A percentile compares a stretch with the other conserved stretches of the same genome.
These are phyloP conservation scores for Plasmodium ovale DNA, from an alignment of 169 alveolate species.

Conservation along the genomic window DNA sequence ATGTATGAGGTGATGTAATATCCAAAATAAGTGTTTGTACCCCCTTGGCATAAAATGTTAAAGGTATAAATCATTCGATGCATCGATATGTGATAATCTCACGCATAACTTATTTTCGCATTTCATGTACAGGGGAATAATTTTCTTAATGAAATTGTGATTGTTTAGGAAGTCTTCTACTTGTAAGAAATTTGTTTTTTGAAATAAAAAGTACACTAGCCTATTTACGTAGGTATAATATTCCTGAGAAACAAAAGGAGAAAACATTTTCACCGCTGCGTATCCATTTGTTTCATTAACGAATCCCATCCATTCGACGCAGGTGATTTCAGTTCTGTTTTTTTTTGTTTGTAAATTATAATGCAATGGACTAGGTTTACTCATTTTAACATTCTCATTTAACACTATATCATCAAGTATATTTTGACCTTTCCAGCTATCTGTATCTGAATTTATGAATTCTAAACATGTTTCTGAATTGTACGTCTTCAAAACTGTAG, in stretches of 20 bases:
- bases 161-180: constrained; percentile 21
- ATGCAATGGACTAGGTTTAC: not conserved
- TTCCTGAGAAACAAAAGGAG: constrained; percentile 63
- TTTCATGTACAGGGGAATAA: constrained; percentile 57
- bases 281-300: constrained; percentile 74
- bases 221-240: constrained; percentile 64
- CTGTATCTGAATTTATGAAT: constrained; percentile 32
- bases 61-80: constrained; percentile 44
- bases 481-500: not conserved
- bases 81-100: constrained; percentile 63
- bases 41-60: not conserved
- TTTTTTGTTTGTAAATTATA: constrained; percentile 9
- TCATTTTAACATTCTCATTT: not conserved
- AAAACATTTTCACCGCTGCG: constrained; percentile 45
- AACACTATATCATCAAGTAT: constrained; percentile 16
- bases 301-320: constrained; percentile 74
- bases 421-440: constrained; percentile 37
- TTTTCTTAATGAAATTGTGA: constrained; percentile 39
- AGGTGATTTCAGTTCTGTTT: not conserved
- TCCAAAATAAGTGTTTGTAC: not conserved
- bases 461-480: constrained; percentile 10
- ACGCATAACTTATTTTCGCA: constrained; percentile 73
- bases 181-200: constrained; percentile 35
- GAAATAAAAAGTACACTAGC: constrained; percentile 58
- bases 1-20: not conserved